Conservation (phyloP, 495 filamentous ascomycete genomes). For the Hypoxylon trugodes region DNA sequence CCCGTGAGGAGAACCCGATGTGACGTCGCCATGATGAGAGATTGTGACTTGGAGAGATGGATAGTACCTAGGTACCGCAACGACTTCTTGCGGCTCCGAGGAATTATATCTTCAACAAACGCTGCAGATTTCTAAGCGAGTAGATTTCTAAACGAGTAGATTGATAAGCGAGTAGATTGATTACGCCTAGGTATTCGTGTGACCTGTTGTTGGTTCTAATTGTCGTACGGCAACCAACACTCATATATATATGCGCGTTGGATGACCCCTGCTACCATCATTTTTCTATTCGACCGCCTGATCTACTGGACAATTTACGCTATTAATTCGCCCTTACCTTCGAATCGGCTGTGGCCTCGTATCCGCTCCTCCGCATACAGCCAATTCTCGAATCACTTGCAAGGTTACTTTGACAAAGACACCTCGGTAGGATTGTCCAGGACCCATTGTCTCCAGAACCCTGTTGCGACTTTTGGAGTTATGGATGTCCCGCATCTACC, state of each 20-base stretch:
- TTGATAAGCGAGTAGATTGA: neutral
- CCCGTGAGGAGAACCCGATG: conserved; percentile 64
- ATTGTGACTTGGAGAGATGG: neutral
- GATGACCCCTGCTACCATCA: neutral
- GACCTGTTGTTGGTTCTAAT: neutral
- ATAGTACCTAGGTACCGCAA: neutral
- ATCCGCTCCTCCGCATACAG: neutral
- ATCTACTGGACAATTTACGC: neutral
- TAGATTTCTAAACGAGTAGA: neutral
- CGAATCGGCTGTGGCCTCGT: neutral
- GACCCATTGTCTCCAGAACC: neutral
- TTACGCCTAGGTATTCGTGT: neutral
- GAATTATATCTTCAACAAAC: too few species aligned
- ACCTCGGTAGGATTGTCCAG: neutral
- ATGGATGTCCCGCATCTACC: neutral
- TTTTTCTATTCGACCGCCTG: too few species aligned
- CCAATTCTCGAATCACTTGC: neutral
- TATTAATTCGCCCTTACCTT: neutral
- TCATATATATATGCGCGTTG: neutral
- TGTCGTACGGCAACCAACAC: neutral
- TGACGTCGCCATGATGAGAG: conserved; percentile 9
- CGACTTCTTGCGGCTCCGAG: neutral
- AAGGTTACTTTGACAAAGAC: neutral
- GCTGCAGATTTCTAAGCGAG: neutral
- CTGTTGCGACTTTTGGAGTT: neutral